Evolutionary conservation across 1,139 yeast genomes (phyloP).

Genomic region (Debaryomyces robertsiae): DNA sequence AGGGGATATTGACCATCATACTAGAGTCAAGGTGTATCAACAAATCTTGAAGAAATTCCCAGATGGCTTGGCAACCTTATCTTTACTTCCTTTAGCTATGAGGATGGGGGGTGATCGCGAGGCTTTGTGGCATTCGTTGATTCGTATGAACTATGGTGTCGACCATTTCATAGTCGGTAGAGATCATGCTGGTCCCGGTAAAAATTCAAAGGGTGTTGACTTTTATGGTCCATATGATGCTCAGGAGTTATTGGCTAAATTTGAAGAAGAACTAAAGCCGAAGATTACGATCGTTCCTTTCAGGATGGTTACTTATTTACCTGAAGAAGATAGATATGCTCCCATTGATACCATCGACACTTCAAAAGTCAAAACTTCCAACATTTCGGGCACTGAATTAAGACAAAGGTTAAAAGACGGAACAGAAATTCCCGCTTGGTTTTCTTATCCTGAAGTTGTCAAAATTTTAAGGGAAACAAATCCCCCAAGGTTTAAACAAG

Average conservation of each 20-base stretch:
- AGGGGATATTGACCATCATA: slow-evolving; percentile 97
- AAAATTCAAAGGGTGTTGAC: slow-evolving; percentile 88
- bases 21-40: slow-evolving; percentile 93
- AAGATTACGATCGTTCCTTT: slow-evolving; percentile 88
- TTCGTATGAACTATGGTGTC: slow-evolving; percentile 95
- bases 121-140: slow-evolving; percentile 97
- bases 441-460: slow-evolving; percentile 95
- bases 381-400: slow-evolving; percentile 93
- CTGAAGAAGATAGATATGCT: slow-evolving; percentile 92
- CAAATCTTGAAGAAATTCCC: slow-evolving; percentile 92
- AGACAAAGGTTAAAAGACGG: slow-evolving; percentile 88
- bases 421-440: slow-evolving; percentile 91
- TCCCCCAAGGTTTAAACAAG: slow-evolving; percentile 90
- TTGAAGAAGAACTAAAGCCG: slow-evolving; percentile 68
- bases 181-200: slow-evolving; percentile 98
- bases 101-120: slow-evolving; percentile 99
- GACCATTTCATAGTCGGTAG: slow-evolving; percentile 97
- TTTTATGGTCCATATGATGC: slow-evolving; percentile 98
- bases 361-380: slow-evolving; percentile 76
- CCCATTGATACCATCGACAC: slow-evolving; percentile 89
- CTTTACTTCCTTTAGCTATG: slow-evolving; percentile 93
- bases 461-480: slow-evolving; percentile 86
- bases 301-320: slow-evolving; percentile 95
- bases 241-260: slow-evolving; percentile 79
- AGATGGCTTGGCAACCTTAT: slow-evolving; percentile 86